Evolutionary conservation across 2,329 filamentous ascomycete species (phyloP).

Genomic region (Fusarium fujikuroi): DNA sequence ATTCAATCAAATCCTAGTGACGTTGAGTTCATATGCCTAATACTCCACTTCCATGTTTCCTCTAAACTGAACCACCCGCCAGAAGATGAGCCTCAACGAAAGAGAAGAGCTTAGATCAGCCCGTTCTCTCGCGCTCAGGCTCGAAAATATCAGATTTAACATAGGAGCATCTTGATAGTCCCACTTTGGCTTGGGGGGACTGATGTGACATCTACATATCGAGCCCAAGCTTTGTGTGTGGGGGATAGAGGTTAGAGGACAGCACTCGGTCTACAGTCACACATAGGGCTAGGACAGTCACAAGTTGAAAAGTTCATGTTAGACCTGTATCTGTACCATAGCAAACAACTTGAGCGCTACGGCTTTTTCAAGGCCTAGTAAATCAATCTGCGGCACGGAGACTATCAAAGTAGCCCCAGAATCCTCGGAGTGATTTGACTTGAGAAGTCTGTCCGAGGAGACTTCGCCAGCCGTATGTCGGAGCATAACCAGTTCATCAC

Average conservation of each 20-base stretch:
- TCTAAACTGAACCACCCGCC: neutral
- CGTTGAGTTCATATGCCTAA: neutral
- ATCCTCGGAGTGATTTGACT: slow-evolving; percentile 59
- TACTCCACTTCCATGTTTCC: neutral
- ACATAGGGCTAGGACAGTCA: neutral
- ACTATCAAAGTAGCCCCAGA: slow-evolving; percentile 68
- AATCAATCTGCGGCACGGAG: slow-evolving; percentile 69
- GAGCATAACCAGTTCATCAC: slow-evolving; percentile 45
- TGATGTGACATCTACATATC: neutral
- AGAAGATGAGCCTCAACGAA: neutral
- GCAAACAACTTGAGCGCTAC: slow-evolving; percentile 64
- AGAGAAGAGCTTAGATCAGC: neutral
- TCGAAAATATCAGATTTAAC: neutral
- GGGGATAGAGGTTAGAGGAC: neutral
- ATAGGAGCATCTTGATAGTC: neutral
- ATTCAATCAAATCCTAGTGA: neutral
- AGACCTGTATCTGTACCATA: slow-evolving; percentile 75
- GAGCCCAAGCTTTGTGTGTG: neutral
- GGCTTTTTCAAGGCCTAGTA: slow-evolving; percentile 69
- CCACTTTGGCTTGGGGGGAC: neutral
- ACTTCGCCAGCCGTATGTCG: slow-evolving; percentile 64
- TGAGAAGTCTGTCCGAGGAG: slow-evolving; percentile 58
- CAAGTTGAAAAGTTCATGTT: slow-evolving; percentile 54
- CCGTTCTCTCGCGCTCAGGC: too few species aligned
- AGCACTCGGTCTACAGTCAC: slow-evolving; percentile 1